Percentiles rank a stretch among this genome's conserved stretches.
phyloP scores from a whole-genome alignment of 208 protist species.

The Leishmania amazonensis region DNA sequence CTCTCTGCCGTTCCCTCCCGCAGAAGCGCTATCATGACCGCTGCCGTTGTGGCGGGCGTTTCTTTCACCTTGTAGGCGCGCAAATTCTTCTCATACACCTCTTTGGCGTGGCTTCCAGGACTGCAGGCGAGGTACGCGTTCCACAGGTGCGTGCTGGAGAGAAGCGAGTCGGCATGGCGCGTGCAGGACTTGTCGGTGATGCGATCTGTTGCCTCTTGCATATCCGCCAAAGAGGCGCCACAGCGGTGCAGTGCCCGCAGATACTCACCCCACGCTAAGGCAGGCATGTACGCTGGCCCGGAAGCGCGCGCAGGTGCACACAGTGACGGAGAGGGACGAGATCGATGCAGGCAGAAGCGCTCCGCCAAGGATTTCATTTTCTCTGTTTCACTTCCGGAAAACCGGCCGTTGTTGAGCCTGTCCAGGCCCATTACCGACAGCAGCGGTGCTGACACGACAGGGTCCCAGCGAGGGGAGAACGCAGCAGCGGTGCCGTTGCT shows the following conservation, averaged over 20 bases:
- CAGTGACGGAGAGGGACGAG: not conserved
- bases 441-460: conserved; percentile 38
- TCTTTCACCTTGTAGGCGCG: conserved; percentile 52
- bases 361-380: conserved; percentile 1
- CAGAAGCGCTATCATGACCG: conserved; percentile 63
- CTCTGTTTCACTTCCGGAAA: not conserved
- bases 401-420: not conserved
- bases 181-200: conserved; percentile 59
- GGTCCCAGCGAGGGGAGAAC: conserved; percentile 1
- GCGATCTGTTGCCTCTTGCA: conserved; percentile 56
- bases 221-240: conserved; percentile 41
- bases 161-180: conserved; percentile 41
- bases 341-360: conserved; percentile 11
- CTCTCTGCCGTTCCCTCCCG: conserved; percentile 12
- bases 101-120: conserved; percentile 48
- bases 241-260: conserved; percentile 54
- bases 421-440: conserved; percentile 24
- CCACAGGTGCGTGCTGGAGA: conserved; percentile 64
- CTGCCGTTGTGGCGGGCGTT: conserved; percentile 49
- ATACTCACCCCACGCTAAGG: conserved; percentile 69
- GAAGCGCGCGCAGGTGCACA: not conserved
- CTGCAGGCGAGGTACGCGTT: conserved; percentile 64
- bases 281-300: conserved; percentile 52
- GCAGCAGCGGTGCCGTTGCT: not conserved
- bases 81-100: conserved; percentile 56